Evolutionary conservation across 139 green algal genomes (phyloP).

Genomic region (Coelastrella sp.): DNA sequence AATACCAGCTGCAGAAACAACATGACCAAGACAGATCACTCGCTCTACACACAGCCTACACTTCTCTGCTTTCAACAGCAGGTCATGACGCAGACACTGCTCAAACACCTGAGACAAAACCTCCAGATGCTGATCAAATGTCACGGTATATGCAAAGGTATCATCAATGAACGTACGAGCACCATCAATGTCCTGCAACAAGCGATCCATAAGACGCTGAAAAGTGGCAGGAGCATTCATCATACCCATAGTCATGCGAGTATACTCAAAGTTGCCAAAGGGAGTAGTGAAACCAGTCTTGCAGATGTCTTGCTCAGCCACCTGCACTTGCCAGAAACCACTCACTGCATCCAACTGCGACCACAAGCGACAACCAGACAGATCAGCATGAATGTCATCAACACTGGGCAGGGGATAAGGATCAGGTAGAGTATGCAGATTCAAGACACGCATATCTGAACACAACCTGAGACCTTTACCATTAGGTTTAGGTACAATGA

Average conservation of each 20-base stretch:
- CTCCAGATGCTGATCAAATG: slow-evolving; percentile 24
- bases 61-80: slow-evolving; percentile 43
- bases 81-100: background rate
- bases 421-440: background rate
- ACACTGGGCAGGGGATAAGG: slow-evolving; percentile 26
- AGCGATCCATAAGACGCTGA: slow-evolving; percentile 47
- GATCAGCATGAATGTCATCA: slow-evolving; percentile 11
- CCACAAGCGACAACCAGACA: slow-evolving; percentile 18
- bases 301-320: background rate
- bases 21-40: slow-evolving; percentile 33
- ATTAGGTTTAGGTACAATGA: background rate
- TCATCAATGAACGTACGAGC: slow-evolving; percentile 44
- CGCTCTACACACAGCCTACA: slow-evolving; percentile 33
- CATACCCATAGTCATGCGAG: slow-evolving; percentile 41
- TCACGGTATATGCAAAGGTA: slow-evolving; percentile 24
- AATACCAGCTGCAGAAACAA: slow-evolving; percentile 43
- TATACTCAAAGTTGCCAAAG: slow-evolving; percentile 29
- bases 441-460: background rate
- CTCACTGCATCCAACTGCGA: slow-evolving; percentile 18
- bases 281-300: slow-evolving; percentile 24
- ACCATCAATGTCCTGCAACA: slow-evolving; percentile 15
- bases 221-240: slow-evolving; percentile 18
- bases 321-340: slow-evolving; percentile 31
- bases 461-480: background rate
- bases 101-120: background rate